A percentile compares a stretch with the other conserved stretches of the same genome.
Evolutionary conservation across 192 early-diverging fungal species (phyloP).

Genomic region (Cetraspora pellucida): DNA sequence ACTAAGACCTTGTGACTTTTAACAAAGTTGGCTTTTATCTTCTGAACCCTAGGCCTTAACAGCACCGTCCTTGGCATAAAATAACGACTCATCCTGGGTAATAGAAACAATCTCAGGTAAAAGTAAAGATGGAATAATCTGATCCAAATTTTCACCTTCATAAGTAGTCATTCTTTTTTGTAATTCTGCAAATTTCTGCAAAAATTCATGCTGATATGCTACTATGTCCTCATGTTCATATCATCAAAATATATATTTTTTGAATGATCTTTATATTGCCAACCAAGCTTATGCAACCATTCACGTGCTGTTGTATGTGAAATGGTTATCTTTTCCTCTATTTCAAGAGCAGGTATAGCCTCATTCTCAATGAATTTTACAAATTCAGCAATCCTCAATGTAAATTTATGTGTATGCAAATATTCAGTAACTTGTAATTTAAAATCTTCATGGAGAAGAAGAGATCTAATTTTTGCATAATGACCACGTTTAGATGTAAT

Average conservation of each 20-base stretch:
- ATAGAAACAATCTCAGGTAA: slow-evolving; percentile 6
- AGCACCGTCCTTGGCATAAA: slow-evolving; percentile 6
- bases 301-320: background rate
- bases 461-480: slow-evolving; percentile 6
- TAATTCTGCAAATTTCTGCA: background rate
- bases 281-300: slow-evolving; percentile 1
- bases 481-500: background rate
- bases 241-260: slow-evolving; percentile 22
- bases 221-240: slow-evolving; percentile 9
- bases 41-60: background rate
- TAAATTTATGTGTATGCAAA: slow-evolving; percentile 12
- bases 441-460: slow-evolving; percentile 14
- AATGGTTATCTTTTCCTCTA: slow-evolving; percentile 14
- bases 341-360: slow-evolving; percentile 1
- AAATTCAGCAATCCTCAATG: background rate
- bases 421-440: slow-evolving; percentile 16
- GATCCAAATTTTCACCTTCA: slow-evolving; percentile 17
- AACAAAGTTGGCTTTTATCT: background rate
- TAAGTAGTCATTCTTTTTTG: background rate
- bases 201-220: background rate
- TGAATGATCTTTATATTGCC: slow-evolving; percentile 13
- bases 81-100: background rate
- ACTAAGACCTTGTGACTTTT: background rate
- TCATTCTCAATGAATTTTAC: slow-evolving; percentile 8
- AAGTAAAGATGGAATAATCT: slow-evolving; percentile 14